Conservation (phyloP, 805 yeast genomes). For the Ogataea nitratoaversa region DNA sequence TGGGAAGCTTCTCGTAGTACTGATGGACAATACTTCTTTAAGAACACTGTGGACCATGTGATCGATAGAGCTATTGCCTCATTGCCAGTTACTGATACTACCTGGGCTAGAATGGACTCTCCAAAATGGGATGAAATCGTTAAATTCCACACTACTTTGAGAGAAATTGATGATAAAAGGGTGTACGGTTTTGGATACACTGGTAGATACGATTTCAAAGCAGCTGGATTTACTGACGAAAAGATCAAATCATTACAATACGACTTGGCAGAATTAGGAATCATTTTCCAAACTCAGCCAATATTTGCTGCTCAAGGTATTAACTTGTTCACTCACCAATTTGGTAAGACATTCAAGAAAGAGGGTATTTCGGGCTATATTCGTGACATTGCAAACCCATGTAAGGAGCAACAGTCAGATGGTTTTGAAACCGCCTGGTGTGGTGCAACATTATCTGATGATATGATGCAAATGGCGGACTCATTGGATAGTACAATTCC, state of each 20-base stretch:
- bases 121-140: conserved; percentile 54
- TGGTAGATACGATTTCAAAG: conserved; percentile 59
- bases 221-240: conserved; percentile 47
- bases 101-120: conserved; percentile 62
- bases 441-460: conserved; percentile 20
- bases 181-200: conserved; percentile 58
- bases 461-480: conserved; percentile 18
- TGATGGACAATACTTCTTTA: conserved; percentile 53
- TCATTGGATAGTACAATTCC: conserved; percentile 13
- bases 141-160: conserved; percentile 44
- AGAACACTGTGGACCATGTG: conserved; percentile 51
- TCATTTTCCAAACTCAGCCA: conserved; percentile 45
- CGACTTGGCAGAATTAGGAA: conserved; percentile 55
- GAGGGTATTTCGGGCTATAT: conserved; percentile 51
- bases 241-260: conserved; percentile 46
- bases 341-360: conserved; percentile 42
- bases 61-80: conserved; percentile 48
- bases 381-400: conserved; percentile 14
- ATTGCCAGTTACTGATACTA: conserved; percentile 55
- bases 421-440: conserved; percentile 22
- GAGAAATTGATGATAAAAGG: conserved; percentile 43
- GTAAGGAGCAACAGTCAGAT: conserved; percentile 11
- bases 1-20: conserved; percentile 60
- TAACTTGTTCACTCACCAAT: conserved; percentile 47
- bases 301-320: conserved; percentile 56